These are phyloP conservation scores for Sphagnum magellanicum DNA, from an alignment of 228 moss, liverwort and hornwort genomes.

Conservation along the genomic window DNA sequence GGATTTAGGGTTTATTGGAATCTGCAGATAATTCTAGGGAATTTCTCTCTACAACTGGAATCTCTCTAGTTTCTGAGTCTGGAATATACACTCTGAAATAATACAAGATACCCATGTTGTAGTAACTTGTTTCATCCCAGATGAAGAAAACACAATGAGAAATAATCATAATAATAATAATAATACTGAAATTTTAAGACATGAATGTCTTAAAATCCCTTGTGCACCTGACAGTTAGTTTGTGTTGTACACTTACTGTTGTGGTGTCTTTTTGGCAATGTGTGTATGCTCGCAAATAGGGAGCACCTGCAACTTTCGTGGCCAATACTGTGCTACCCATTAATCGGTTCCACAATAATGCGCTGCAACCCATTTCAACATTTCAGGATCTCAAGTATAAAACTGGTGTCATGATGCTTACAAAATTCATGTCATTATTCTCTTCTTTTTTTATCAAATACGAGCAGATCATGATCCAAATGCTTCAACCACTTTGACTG, in stretches of 20 bases:
- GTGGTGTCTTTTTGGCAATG: conserved; percentile 61
- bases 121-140: neutral
- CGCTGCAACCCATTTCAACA: conserved; percentile 38
- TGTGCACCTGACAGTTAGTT: too few relatives aligned
- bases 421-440: neutral
- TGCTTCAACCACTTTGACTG: too few relatives aligned
- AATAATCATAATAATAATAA: neutral
- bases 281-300: conserved; percentile 63
- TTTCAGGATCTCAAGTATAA: neutral
- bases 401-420: neutral
- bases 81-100: neutral
- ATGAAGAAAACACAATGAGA: neutral
- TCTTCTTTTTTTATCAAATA: too few relatives aligned
- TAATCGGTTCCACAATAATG: conserved; percentile 69
- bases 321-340: conserved; percentile 74
- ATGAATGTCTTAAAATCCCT: too few relatives aligned
- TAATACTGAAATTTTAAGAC: too few relatives aligned
- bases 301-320: conserved; percentile 28
- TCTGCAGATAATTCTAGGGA: too few relatives aligned
- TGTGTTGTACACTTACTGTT: conserved; percentile 20
- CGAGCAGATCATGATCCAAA: too few relatives aligned
- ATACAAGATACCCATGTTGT: neutral
- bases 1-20: too few relatives aligned
- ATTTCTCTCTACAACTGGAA: too few relatives aligned
- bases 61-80: neutral